These are phyloP conservation scores for Kazachstania bromeliacearum DNA, from an alignment of 805 yeast genomes.

Conservation along the genomic window DNA sequence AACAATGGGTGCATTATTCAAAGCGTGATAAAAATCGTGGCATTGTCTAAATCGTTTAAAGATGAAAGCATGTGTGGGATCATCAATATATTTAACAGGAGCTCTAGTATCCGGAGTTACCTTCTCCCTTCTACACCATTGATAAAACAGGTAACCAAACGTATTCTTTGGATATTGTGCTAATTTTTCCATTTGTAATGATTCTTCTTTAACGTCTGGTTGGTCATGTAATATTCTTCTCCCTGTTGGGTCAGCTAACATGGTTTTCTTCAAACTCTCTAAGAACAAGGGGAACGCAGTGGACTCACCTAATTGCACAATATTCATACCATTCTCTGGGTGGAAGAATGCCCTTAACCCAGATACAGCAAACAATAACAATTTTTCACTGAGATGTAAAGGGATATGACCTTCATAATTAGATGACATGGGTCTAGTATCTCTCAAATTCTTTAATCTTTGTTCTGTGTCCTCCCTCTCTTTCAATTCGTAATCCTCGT, in stretches of 20 bases:
- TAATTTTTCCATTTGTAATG: constrained; percentile 55
- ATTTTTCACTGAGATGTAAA: constrained; percentile 50
- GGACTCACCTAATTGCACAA: constrained; percentile 82
- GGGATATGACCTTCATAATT: constrained; percentile 75
- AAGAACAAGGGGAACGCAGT: constrained; percentile 70
- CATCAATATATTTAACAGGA: constrained; percentile 77
- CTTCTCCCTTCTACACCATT: constrained; percentile 78
- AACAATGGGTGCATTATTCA: constrained; percentile 80
- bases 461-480: constrained; percentile 28
- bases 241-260: constrained; percentile 71
- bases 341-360: constrained; percentile 70
- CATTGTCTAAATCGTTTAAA: constrained; percentile 92
- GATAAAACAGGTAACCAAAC: constrained; percentile 68
- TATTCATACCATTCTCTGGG: constrained; percentile 66
- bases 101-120: constrained; percentile 91
- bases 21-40: constrained; percentile 92
- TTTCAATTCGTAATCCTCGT: constrained; percentile 30
- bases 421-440: constrained; percentile 26
- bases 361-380: constrained; percentile 57
- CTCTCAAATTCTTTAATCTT: constrained; percentile 13
- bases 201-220: constrained; percentile 72
- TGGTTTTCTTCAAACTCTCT: constrained; percentile 49
- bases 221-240: constrained; percentile 66
- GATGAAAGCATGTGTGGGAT: constrained; percentile 85
- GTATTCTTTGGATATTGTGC: constrained; percentile 54